phyloP scores from a whole-genome alignment of 129 eudicot genomes.

The Helichrysum umbraculigerum region DNA sequence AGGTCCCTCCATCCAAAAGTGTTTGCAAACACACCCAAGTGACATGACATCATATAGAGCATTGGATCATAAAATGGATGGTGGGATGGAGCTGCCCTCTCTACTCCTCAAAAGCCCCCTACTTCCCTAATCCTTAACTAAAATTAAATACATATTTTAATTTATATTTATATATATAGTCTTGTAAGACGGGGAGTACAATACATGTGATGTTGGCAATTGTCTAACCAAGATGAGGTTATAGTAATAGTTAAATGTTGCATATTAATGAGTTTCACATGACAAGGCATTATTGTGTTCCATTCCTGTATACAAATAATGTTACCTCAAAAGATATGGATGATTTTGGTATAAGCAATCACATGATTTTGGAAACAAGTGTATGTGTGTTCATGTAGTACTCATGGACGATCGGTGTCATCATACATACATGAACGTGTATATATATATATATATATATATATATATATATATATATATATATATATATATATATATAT shows the following conservation, averaged over 20 bases:
- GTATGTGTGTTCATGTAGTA: not conserved
- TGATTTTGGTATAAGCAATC: slow-evolving; percentile 26
- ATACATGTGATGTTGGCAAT: slow-evolving; percentile 32
- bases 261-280: slow-evolving; percentile 24
- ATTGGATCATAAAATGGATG: no score
- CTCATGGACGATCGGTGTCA: not conserved
- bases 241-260: slow-evolving; percentile 16
- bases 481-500: no score
- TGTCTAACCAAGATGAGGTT: slow-evolving; percentile 24
- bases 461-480: no score
- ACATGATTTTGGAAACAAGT: slow-evolving; percentile 23
- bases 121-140: no score
- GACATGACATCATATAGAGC: no score
- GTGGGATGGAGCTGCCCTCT: no score
- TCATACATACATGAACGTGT: not conserved
- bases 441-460: no score
- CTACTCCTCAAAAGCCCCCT: no score
- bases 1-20: no score
- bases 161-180: not conserved
- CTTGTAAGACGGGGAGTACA: slow-evolving; percentile 12
- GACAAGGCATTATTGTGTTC: slow-evolving; percentile 29
- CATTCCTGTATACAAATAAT: slow-evolving; percentile 16
- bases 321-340: slow-evolving; percentile 14
- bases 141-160: no score
- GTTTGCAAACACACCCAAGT: no score